Conservation (phyloP, 2,329 filamentous ascomycete species). For the Didymella glomerata region DNA sequence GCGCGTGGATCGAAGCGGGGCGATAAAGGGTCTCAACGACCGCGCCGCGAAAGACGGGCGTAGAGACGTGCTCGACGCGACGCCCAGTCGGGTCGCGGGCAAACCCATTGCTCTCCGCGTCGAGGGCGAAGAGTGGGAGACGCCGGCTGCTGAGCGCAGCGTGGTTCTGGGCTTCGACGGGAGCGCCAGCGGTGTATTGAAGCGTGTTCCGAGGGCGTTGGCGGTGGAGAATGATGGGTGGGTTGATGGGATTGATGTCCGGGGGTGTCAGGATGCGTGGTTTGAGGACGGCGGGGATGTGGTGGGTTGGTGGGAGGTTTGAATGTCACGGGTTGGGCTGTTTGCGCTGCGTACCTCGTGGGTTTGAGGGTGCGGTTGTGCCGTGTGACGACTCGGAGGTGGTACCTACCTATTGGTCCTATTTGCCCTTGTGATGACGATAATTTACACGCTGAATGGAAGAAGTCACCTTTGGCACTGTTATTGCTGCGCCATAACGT, state of each 20-base stretch:
- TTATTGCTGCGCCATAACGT: too few relatives aligned
- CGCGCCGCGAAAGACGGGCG: conserved; percentile 23
- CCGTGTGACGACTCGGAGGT: too few relatives aligned
- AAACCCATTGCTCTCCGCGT: neutral
- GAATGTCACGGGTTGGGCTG: neutral
- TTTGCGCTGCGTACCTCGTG: neutral
- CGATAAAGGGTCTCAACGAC: conserved; percentile 28
- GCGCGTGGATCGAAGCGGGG: conserved; percentile 38
- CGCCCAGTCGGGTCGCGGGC: neutral
- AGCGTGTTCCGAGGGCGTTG: conserved; percentile 33
- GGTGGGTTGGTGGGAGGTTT: conserved; percentile 22
- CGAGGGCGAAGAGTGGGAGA: conserved; percentile 9
- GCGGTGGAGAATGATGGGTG: conserved; percentile 41
- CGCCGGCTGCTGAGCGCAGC: conserved; percentile 8
- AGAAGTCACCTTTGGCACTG: too few relatives aligned
- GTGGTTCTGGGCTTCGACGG: conserved; percentile 35
- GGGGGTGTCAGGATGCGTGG: conserved; percentile 39
- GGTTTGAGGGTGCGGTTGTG: neutral
- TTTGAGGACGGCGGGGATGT: conserved; percentile 43
- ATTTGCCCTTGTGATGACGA: too few relatives aligned
- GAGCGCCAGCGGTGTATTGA: conserved; percentile 24
- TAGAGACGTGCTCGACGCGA: conserved; percentile 24
- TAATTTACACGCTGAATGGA: too few relatives aligned
- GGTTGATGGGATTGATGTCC: conserved; percentile 40
- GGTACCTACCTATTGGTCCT: too few relatives aligned